phyloP scores from a whole-genome alignment of 139 green algal genomes.

The Diplosphaera chodatii region DNA sequence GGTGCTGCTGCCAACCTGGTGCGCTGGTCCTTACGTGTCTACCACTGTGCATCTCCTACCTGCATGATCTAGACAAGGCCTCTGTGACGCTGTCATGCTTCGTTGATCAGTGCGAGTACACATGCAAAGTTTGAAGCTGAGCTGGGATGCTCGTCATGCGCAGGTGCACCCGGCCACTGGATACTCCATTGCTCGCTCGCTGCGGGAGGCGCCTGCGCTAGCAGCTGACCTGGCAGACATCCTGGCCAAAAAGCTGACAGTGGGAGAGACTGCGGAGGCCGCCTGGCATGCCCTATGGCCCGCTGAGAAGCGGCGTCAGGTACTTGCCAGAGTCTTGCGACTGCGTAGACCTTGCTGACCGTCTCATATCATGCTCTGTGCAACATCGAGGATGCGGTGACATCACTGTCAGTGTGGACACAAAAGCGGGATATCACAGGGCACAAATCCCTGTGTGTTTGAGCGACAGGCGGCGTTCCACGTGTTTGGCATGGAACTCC shows the following conservation, averaged over 20 bases:
- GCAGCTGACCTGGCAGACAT: conserved; percentile 33
- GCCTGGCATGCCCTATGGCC: conserved; percentile 85
- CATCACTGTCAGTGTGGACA: too few relatives aligned
- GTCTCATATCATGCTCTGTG: too few relatives aligned
- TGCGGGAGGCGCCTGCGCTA: conserved; percentile 53
- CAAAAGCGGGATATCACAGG: background rate
- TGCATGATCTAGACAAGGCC: too few relatives aligned
- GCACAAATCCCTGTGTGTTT: background rate
- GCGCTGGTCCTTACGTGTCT: too few relatives aligned
- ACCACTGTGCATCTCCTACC: too few relatives aligned
- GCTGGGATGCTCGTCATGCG: too few relatives aligned
- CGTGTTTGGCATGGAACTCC: conserved; percentile 88
- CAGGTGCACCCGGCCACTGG: conserved; percentile 72
- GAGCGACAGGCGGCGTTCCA: conserved; percentile 68
- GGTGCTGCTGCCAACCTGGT: conserved; percentile 79
- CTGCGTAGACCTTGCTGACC: too few relatives aligned
- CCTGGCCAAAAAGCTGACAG: conserved; percentile 16
- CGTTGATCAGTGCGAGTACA: too few relatives aligned
- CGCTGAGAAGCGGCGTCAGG: conserved; percentile 70
- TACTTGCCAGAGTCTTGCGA: conserved; percentile 13
- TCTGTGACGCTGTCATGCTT: too few relatives aligned
- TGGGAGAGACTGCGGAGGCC: conserved; percentile 16
- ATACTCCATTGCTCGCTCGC: conserved; percentile 49
- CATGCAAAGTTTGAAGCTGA: too few relatives aligned
- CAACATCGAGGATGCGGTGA: too few relatives aligned